phyloP scores from a whole-genome alignment of 345 rosid species.

The Eucalyptus sideroxylon region DNA sequence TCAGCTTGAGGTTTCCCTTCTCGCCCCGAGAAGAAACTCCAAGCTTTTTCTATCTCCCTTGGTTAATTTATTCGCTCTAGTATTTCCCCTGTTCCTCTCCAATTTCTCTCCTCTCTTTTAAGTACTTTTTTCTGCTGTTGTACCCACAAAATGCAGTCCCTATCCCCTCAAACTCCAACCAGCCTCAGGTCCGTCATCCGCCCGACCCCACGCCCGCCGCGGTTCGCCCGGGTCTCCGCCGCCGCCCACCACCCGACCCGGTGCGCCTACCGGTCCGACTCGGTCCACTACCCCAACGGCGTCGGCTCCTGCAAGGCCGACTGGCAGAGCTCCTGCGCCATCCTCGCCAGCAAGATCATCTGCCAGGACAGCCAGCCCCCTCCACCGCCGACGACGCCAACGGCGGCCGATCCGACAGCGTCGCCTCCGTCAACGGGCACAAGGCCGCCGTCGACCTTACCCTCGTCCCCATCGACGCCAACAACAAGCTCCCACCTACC shows the following conservation, averaged over 20 bases:
- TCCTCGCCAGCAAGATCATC: conserved; percentile 48
- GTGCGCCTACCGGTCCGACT: conserved; percentile 35
- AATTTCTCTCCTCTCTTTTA: neutral
- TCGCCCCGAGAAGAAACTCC: conserved; percentile 20
- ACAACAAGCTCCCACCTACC: conserved; percentile 1
- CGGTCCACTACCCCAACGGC: conserved; percentile 33
- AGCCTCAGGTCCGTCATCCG: neutral
- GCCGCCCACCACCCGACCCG: neutral
- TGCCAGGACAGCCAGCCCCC: conserved; percentile 22
- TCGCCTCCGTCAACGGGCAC: conserved; percentile 58
- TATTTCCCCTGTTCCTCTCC: neutral
- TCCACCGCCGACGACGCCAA: neutral
- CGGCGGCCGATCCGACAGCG: conserved; percentile 14
- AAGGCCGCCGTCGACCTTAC: conserved; percentile 35
- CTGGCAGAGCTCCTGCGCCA: conserved; percentile 86
- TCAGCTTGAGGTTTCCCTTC: conserved; percentile 62
- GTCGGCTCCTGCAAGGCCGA: conserved; percentile 35
- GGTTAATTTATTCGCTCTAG: neutral
- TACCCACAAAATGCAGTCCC: conserved; percentile 18
- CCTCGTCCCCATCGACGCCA: conserved; percentile 35
- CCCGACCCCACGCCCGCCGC: neutral
- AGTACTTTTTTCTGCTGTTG: neutral
- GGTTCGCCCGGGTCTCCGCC: neutral
- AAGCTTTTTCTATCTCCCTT: conserved; percentile 1
- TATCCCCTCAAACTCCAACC: conserved; percentile 17